Percentiles rank a stretch among this genome's conserved stretches.
phyloP scores from a whole-genome alignment of 2,329 filamentous ascomycete species.

The Aspergillus chevalieri region DNA sequence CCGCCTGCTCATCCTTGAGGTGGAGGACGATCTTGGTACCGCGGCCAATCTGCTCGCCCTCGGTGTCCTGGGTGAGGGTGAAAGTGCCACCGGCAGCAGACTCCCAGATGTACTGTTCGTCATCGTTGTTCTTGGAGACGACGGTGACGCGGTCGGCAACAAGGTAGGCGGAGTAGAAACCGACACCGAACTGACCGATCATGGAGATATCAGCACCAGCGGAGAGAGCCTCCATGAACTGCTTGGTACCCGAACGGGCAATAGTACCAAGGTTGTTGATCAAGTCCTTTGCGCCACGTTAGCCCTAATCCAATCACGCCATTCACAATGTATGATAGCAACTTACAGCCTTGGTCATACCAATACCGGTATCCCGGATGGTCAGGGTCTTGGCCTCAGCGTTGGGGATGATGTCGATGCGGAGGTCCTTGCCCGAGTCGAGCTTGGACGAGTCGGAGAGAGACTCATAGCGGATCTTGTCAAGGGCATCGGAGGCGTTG shows the following conservation, averaged over 20 bases:
- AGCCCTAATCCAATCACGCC: neutral
- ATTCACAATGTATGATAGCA: neutral
- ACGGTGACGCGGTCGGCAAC: conserved; percentile 95
- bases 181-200: conserved; percentile 99
- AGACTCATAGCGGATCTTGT: conserved; percentile 99
- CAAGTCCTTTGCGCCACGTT: conserved; percentile 60
- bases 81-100: conserved; percentile 96
- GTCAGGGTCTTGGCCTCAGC: conserved; percentile 97
- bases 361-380: conserved; percentile 96
- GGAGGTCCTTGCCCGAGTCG: conserved; percentile 93
- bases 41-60: conserved; percentile 83
- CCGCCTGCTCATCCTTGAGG: conserved; percentile 97
- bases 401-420: conserved; percentile 98
- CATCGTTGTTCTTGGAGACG: conserved; percentile 98
- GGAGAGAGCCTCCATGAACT: conserved; percentile 99
- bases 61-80: conserved; percentile 82
- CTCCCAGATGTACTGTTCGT: conserved; percentile 99
- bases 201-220: conserved; percentile 99
- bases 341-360: conserved; percentile 99
- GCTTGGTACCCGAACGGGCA: conserved; percentile 97
- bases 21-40: conserved; percentile 98
- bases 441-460: conserved; percentile 96
- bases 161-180: conserved; percentile 99
- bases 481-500: conserved; percentile 96
- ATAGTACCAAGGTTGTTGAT: conserved; percentile 99